Evolutionary conservation across 805 yeast species (phyloP).

Genomic region (Zygoascus flipseniorum): DNA sequence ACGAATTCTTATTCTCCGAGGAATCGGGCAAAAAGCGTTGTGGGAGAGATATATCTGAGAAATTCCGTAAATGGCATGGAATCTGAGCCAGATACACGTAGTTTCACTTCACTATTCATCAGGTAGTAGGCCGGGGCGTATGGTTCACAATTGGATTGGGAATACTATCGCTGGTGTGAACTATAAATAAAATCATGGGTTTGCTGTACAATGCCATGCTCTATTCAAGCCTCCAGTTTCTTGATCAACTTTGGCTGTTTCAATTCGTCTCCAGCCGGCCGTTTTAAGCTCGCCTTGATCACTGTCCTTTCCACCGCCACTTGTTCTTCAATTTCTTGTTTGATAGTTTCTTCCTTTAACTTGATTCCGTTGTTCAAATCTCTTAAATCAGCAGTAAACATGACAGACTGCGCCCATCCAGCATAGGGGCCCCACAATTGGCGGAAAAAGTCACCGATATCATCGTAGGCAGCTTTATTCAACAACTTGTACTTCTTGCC

Average conservation of each 20-base stretch:
- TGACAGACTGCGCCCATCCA: conserved; percentile 97
- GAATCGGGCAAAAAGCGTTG: too few species aligned
- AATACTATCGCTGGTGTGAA: too few species aligned
- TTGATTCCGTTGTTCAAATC: conserved; percentile 15
- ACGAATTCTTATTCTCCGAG: too few species aligned
- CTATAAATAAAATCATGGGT: too few species aligned
- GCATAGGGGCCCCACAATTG: conserved; percentile 83
- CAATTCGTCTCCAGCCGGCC: not conserved
- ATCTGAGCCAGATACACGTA: too few species aligned
- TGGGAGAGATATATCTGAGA: too few species aligned
- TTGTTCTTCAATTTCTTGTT: not conserved
- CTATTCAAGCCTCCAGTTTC: not conserved
- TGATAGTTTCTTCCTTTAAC: not conserved
- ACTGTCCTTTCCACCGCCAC: not conserved
- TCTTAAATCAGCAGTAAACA: conserved; percentile 73
- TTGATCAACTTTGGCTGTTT: not conserved
- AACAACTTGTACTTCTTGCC: conserved; percentile 36
- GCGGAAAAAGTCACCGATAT: conserved; percentile 51
- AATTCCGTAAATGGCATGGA: too few species aligned
- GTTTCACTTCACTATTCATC: too few species aligned
- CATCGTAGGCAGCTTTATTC: conserved; percentile 43
- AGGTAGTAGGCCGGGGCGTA: too few species aligned
- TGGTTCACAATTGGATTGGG: too few species aligned
- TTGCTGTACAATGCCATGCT: not conserved
- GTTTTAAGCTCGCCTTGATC: not conserved